phyloP scores from a whole-genome alignment of 176 grass and related monocot species.

The Oropetium thomaeum region DNA sequence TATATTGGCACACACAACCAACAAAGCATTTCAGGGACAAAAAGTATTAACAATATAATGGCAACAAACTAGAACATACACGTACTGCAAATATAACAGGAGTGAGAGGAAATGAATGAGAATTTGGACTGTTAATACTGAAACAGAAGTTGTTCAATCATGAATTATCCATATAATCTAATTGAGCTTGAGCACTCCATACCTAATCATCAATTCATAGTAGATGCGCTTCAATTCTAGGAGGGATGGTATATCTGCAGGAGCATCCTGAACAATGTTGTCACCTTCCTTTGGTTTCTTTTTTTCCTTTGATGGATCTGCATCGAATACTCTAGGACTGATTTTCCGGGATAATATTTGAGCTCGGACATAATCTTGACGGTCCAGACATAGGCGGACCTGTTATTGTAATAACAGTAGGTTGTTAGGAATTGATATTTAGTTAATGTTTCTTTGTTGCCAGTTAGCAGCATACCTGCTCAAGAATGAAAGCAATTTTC shows the following conservation, averaged over 20 bases:
- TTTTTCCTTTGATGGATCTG: slow-evolving; percentile 78
- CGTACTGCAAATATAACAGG: no score
- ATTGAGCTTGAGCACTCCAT: slow-evolving; percentile 23
- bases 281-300: slow-evolving; percentile 94
- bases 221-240: slow-evolving; percentile 89
- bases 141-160: background rate
- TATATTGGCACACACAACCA: background rate
- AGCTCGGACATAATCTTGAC: slow-evolving; percentile 80
- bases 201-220: slow-evolving; percentile 92
- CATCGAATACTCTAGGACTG: slow-evolving; percentile 80
- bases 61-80: no score
- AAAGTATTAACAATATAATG: background rate
- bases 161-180: background rate
- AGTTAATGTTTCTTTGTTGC: background rate
- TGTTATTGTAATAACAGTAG: slow-evolving; percentile 28
- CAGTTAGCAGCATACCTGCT: slow-evolving; percentile 52
- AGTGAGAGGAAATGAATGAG: no score
- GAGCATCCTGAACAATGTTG: slow-evolving; percentile 83
- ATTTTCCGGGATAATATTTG: slow-evolving; percentile 97
- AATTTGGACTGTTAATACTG: background rate
- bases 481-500: slow-evolving; percentile 95
- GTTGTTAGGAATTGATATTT: background rate
- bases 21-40: background rate
- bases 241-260: slow-evolving; percentile 76
- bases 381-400: slow-evolving; percentile 90